Percentiles rank a stretch among this genome's conserved stretches.
phyloP scores from a whole-genome alignment of 495 filamentous ascomycete genomes.

The Aspergillus homomorphus region DNA sequence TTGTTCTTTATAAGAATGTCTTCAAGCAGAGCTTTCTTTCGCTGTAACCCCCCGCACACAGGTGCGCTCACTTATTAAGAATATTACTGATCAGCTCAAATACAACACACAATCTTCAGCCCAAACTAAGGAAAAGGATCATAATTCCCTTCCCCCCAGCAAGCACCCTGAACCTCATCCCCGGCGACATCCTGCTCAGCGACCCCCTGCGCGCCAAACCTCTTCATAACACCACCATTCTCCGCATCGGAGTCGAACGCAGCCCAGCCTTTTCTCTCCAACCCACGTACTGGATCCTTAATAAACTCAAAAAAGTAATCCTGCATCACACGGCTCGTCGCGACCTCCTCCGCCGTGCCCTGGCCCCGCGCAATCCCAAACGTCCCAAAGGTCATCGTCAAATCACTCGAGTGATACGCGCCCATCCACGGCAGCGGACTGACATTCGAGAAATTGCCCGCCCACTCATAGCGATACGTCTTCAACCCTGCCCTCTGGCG shows the following conservation, averaged over 20 bases:
- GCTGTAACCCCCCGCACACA: too few relatives aligned
- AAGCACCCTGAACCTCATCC: background rate
- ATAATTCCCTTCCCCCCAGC: background rate
- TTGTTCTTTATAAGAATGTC: too few relatives aligned
- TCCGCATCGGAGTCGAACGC: background rate
- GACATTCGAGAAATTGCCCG: conserved; percentile 47
- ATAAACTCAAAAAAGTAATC: conserved; percentile 33
- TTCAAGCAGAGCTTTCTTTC: too few relatives aligned
- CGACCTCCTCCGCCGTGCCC: conserved; percentile 27
- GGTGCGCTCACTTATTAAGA: too few relatives aligned
- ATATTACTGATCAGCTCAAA: background rate
- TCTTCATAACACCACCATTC: background rate
- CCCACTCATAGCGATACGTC: conserved; percentile 44
- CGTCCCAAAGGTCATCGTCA: conserved; percentile 45
- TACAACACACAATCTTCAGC: background rate
- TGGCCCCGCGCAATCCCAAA: conserved; percentile 23
- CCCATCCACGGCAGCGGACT: conserved; percentile 36
- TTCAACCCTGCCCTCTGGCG: conserved; percentile 14
- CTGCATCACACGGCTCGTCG: conserved; percentile 33
- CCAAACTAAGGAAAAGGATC: background rate
- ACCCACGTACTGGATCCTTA: conserved; percentile 16
- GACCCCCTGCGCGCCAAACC: background rate
- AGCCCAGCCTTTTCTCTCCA: conserved; percentile 12
- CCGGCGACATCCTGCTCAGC: background rate
- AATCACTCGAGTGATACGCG: conserved; percentile 43